A percentile compares a stretch with the other conserved stretches of the same genome.
These are phyloP conservation scores for Cystobasidium onofrii DNA, from an alignment of 768 basidiomycete species.

Conservation along the genomic window DNA sequence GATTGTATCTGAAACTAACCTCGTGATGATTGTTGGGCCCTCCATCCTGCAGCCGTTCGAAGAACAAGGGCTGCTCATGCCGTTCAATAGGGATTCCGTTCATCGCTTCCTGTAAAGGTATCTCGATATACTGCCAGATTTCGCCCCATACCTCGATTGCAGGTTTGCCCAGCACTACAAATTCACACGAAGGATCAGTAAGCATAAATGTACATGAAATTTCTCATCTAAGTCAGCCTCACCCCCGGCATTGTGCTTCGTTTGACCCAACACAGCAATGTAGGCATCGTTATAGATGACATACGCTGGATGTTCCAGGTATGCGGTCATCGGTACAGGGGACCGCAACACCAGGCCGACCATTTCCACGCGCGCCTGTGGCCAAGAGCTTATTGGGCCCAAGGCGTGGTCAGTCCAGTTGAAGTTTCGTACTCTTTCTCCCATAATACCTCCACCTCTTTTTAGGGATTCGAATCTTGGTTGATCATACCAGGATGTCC, in stretches of 20 bases:
- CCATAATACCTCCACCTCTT: constrained; percentile 25
- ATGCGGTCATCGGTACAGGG: constrained; percentile 22
- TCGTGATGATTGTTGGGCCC: constrained; percentile 18
- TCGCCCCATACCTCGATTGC: constrained; percentile 31
- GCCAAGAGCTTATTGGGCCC: constrained; percentile 22
- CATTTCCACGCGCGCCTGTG: constrained; percentile 21
- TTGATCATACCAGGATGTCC: constrained; percentile 13
- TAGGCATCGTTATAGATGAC: constrained; percentile 35
- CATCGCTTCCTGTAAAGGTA: background rate
- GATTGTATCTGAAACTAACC: background rate
- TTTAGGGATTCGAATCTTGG: background rate
- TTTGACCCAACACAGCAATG: background rate
- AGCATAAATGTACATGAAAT: no score
- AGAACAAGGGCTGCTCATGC: constrained; percentile 22
- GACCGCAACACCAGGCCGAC: constrained; percentile 17
- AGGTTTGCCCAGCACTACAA: constrained; percentile 5
- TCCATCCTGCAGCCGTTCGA: constrained; percentile 20
- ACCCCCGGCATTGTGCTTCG: constrained; percentile 10
- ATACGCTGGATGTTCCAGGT: constrained; percentile 11
- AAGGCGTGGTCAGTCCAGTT: constrained; percentile 26
- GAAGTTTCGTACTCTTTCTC: background rate
- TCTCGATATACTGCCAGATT: constrained; percentile 29
- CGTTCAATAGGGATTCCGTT: background rate
- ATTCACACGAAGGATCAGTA: no score
- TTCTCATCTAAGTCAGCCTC: no score